A percentile compares a stretch with the other conserved stretches of the same genome.
Evolutionary conservation across 2,329 filamentous ascomycete genomes (phyloP).

Genomic region (Fusarium ambrosium): DNA sequence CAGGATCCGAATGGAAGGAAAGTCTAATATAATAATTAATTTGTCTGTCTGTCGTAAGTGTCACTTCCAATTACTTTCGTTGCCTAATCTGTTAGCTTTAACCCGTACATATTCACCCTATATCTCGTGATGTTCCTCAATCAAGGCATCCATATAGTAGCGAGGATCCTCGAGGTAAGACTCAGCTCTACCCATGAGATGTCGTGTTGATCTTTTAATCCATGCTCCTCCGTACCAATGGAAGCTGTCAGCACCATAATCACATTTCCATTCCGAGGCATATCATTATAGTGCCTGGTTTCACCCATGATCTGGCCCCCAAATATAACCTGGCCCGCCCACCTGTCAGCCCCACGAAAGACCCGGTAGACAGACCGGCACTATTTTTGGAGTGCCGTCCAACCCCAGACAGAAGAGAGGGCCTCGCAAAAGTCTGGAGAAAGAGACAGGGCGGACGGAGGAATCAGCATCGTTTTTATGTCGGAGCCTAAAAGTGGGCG

Average conservation of each 20-base stretch:
- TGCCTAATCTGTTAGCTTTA: no score
- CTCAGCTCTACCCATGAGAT: not conserved
- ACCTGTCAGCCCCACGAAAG: not conserved
- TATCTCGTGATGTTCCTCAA: not conserved
- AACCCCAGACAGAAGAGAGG: not conserved
- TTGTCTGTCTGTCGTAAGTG: no score
- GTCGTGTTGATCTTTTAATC: not conserved
- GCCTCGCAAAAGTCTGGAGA: slow-evolving; percentile 2
- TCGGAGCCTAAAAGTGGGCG: slow-evolving; percentile 32
- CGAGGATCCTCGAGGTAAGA: no score
- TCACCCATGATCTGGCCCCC: not conserved
- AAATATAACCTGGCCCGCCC: not conserved
- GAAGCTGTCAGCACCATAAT: not conserved
- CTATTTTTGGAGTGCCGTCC: not conserved
- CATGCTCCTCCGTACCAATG: not conserved
- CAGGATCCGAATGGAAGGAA: not conserved
- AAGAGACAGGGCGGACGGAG: slow-evolving; percentile 15
- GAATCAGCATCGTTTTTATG: slow-evolving; percentile 35
- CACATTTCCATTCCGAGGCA: slow-evolving; percentile 1
- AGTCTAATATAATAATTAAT: no score
- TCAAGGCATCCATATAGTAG: not conserved
- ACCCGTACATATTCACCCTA: not conserved
- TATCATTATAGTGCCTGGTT: not conserved
- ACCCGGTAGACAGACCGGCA: not conserved
- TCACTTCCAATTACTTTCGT: no score